Evolutionary conservation across 2,329 filamentous ascomycete genomes (phyloP), one percentile per base, ranked within the genome.

Genomic region (Neonectria neomacrospora): DNA sequence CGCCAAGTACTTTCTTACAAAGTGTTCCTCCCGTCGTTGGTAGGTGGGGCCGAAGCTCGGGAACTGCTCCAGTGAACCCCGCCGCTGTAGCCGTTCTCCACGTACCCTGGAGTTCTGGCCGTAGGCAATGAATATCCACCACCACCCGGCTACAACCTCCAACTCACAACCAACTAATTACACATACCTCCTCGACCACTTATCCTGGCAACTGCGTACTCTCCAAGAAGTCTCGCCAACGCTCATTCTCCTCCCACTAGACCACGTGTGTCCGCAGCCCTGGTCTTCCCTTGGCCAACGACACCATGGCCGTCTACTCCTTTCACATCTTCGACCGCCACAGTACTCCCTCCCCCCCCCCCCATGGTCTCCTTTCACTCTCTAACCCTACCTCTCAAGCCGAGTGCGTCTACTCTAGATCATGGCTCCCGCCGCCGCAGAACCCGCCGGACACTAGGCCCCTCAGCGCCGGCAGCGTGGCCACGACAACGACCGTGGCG

Each of bases 251-350:
- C 42, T 23, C n/a, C 23, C 12, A 10, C 41, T 51, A 45, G 45
- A 34, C 48, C 30, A 23, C 28, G 54, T n/a, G 28, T 32, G 20
- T n/a, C 52, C 44, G 37, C 51, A 39, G 34, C 47, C 32, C 12
- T 23, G 45, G 47, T 39, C 53, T 32, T 45, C 60, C 41, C 42
- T n/a, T 47, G 34, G 58, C 28, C 39, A 22, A 45, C 63, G 44
- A 70, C 78, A 83, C 72, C 76, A 98, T 99, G 96, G 90, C 91
- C 65, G 92, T 98, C 79, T 98, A 96, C 82, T 94, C 94, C 64
- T 97, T 99, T 82, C 97, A 97, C 85, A 97, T 99, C 77, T 99
- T 99, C 79, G 96, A 99, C 82, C 91, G 96, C 70, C 96, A 99
- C 81, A 97, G 96, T 97, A 86, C 76, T 87, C 75, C 51, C 5